Evolutionary conservation across 1,139 yeast genomes (phyloP).

Genomic region (Suhomyces choctaworum): DNA sequence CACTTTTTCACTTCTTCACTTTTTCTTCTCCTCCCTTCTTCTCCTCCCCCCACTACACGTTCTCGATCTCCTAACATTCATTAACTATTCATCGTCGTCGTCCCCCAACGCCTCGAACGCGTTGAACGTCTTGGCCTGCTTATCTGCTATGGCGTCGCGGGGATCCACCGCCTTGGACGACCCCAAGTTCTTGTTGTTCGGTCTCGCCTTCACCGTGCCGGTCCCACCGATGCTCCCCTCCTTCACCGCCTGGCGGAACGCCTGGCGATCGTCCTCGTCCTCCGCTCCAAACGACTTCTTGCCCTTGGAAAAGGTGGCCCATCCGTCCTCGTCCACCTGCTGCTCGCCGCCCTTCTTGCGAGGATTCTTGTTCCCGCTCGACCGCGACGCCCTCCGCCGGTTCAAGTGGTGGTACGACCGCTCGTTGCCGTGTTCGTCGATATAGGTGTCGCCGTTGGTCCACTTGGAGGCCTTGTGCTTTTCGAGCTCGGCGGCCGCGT

Average conservation of each 20-base stretch:
- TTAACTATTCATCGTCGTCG: conserved; percentile 47
- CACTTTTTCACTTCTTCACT: neutral
- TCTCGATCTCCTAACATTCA: too few relatives aligned
- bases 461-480: conserved; percentile 33
- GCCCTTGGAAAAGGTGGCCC: conserved; percentile 66
- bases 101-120: conserved; percentile 77
- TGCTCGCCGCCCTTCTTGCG: conserved; percentile 61
- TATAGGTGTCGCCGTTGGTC: conserved; percentile 49
- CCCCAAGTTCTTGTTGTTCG: conserved; percentile 72
- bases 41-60: neutral
- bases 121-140: conserved; percentile 65
- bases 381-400: conserved; percentile 63
- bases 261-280: conserved; percentile 48
- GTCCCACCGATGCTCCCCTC: conserved; percentile 27
- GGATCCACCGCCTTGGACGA: conserved; percentile 74
- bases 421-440: conserved; percentile 50
- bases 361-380: conserved; percentile 48
- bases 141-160: conserved; percentile 67
- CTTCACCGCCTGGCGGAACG: conserved; percentile 48
- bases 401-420: conserved; percentile 51
- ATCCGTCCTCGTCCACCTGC: conserved; percentile 72
- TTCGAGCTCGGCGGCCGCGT: conserved; percentile 36
- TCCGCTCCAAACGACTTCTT: conserved; percentile 52
- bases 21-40: neutral
- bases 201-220: conserved; percentile 53